Conservation (phyloP, 2,329 filamentous ascomycete species). For the Cordyceps fumosorosea region DNA sequence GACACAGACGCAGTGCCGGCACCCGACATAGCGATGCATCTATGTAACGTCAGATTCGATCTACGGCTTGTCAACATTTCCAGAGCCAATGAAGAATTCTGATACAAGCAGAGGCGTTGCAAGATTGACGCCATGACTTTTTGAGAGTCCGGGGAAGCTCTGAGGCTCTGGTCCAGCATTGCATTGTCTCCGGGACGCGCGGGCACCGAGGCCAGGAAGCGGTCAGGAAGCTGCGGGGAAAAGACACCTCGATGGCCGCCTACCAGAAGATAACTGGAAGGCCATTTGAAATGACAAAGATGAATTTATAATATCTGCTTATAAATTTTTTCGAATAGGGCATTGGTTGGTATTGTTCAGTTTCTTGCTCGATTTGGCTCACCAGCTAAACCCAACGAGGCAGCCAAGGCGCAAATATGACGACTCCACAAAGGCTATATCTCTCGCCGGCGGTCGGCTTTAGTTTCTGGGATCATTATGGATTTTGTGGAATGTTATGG, state of each 20-base stretch:
- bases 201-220: neutral
- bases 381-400: slow-evolving; percentile 4
- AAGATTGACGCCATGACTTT: neutral
- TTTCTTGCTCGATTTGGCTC: neutral
- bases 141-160: neutral
- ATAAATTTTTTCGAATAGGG: neutral
- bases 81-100: neutral
- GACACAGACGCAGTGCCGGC: neutral
- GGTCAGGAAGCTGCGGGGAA: neutral
- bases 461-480: neutral
- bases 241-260: neutral
- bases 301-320: neutral
- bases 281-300: neutral
- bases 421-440: neutral
- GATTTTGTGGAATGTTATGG: neutral
- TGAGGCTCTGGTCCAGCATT: neutral
- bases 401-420: slow-evolving; percentile 10
- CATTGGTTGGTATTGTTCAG: neutral
- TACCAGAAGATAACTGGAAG: too few species aligned
- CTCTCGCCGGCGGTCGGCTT: neutral
- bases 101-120: neutral
- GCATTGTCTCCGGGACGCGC: neutral
- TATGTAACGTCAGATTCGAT: neutral
- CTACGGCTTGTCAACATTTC: neutral
- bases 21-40: slow-evolving; percentile 1